Evolutionary conservation across 2,329 filamentous ascomycete genomes (phyloP).

Genomic region (Phaeosphaeria sp.): DNA sequence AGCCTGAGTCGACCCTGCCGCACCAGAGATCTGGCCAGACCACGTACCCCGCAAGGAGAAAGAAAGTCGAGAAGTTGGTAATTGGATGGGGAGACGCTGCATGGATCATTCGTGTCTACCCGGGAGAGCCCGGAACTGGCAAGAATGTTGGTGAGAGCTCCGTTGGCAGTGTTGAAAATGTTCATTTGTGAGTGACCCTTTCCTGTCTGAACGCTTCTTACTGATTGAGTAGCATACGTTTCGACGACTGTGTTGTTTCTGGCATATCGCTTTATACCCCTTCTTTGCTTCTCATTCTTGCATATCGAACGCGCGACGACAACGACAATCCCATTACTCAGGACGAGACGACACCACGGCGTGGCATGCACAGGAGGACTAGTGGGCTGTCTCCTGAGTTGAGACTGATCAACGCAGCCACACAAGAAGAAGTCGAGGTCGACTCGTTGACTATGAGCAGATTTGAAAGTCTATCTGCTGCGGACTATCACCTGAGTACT

Average conservation of each 20-base stretch:
- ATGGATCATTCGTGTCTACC: slow-evolving; percentile 92
- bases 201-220: slow-evolving; percentile 27
- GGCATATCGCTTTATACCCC: slow-evolving; percentile 96
- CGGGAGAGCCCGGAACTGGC: slow-evolving; percentile 70
- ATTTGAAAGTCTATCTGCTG: slow-evolving; percentile 82
- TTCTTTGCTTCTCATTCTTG: slow-evolving; percentile 86
- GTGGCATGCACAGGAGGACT: slow-evolving; percentile 72
- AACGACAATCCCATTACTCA: slow-evolving; percentile 66
- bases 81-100: slow-evolving; percentile 96
- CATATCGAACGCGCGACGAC: slow-evolving; percentile 79
- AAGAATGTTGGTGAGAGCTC: slow-evolving; percentile 73
- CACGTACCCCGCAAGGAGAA: slow-evolving; percentile 43
- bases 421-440: slow-evolving; percentile 82
- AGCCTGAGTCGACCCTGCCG: slow-evolving; percentile 40
- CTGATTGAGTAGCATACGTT: slow-evolving; percentile 71
- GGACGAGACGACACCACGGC: slow-evolving; percentile 64
- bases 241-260: slow-evolving; percentile 93
- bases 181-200: slow-evolving; percentile 81
- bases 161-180: slow-evolving; percentile 83
- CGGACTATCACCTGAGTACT: slow-evolving; percentile 89
- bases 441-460: slow-evolving; percentile 86
- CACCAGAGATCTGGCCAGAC: slow-evolving; percentile 55
- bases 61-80: slow-evolving; percentile 73
- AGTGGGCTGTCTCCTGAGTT: slow-evolving; percentile 88
- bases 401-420: slow-evolving; percentile 85